Evolutionary conservation across 331 rosid genomes (phyloP), one percentile per base, ranked within the genome.

Genomic region (Acacia pycnantha): DNA sequence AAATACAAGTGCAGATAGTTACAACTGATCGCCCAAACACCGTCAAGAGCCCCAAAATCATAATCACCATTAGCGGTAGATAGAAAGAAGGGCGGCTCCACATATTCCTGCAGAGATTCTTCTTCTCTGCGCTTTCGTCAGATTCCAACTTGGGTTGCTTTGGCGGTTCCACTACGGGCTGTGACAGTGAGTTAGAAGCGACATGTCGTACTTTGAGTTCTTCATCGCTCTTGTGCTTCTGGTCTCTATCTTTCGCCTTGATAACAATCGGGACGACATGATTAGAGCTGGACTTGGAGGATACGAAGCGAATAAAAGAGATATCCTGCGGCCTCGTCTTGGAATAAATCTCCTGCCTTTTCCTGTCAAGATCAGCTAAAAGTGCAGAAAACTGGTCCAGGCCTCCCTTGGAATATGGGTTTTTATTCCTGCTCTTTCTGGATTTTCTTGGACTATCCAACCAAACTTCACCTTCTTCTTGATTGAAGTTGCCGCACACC

Each of bases 341-440:
- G 6, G 94, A 90, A 79, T 92, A 94, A 64, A 97, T 89, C 83
- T 81, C 81, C 79, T 89, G 90, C 81, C 97, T 88, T 67, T 88
- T 94, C 76, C 88, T 92, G 59, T 94, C 93, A 4, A 97, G 97
- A 85, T 94, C 98, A 15, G 92, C 86, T 47, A 94, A 33, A 27
- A 94, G 97, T 8, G 82, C 90, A 59, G 98, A 94, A 79, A 94
- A 97, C 64, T 92, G 90, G 61, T 97, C 99, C 2, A 94, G 89
- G 66, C 99, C 99, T 46, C 95, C 90, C 11, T 71, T 82, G n/a
- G 99, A 84, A 65, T 91, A 97, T 0, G 99, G 99, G 80, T 96
- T 94, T 59, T 75, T 86, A 37, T 87, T 89, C 79, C 84, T 89
- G 81, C 70, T 88, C 70, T 56, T 64, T 14, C 77, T 47, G 73